phyloP scores from a whole-genome alignment of 139 green algal species.

The Ettlia oleoabundans region DNA sequence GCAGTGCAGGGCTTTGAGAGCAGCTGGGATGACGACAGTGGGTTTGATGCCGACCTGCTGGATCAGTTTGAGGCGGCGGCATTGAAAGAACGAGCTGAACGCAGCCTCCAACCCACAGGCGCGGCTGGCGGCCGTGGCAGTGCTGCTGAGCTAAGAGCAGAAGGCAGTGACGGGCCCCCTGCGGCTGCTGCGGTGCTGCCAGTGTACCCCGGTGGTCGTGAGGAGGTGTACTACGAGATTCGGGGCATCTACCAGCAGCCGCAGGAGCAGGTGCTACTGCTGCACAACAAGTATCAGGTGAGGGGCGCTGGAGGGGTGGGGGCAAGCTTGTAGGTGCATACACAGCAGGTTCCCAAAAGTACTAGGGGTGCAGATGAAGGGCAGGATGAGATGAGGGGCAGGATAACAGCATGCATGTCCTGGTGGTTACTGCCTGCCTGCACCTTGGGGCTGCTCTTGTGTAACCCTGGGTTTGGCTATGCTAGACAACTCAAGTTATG shows the following conservation, averaged over 20 bases:
- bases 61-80: slow-evolving; percentile 39
- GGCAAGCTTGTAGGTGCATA: background rate
- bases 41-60: slow-evolving; percentile 29
- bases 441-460: too few species aligned
- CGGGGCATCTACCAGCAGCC: slow-evolving; percentile 28
- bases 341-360: too few species aligned
- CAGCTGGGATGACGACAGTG: slow-evolving; percentile 22
- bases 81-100: background rate
- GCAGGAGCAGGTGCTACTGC: slow-evolving; percentile 48
- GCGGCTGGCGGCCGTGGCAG: background rate
- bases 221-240: slow-evolving; percentile 57
- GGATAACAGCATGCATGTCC: too few species aligned
- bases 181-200: too few species aligned
- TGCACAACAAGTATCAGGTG: slow-evolving; percentile 62
- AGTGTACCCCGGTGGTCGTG: background rate
- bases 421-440: too few species aligned
- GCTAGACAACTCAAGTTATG: too few species aligned
- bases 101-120: background rate
- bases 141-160: too few species aligned
- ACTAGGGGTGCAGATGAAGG: too few species aligned
- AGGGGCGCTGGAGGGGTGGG: background rate
- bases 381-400: too few species aligned
- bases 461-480: too few species aligned
- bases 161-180: too few species aligned
- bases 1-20: background rate